Evolutionary conservation across 176 grass and related monocot species (phyloP), one percentile per base, ranked within the genome.

Genomic region (Ampelocalamus luodianensis): DNA sequence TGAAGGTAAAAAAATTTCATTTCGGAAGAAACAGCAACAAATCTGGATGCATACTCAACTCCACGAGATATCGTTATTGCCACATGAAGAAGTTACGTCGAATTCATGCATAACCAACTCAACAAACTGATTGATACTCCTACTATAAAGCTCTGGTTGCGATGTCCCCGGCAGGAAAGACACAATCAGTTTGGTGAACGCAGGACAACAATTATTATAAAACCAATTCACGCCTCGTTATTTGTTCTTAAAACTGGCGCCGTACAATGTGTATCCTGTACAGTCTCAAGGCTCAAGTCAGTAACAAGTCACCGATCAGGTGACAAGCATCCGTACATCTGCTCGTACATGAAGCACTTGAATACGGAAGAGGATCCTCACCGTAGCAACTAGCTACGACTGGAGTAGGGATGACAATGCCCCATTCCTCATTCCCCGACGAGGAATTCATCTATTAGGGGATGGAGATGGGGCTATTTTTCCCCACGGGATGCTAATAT

Each of bases 71-170:
- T 72, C 43, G 43, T 48, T 26, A 17, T 83, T 76, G 84, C 44
- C 32, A 15, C 56, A 39, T 48, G 9, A 80, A 11, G 54, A 86
- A 86, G 85, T 65, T 32, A 86, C 86, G 72, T 88, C 79, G 42
- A 10, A 45, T 59, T 88, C 73, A 83, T 83, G 86, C 80, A 83
- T 77, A 88, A 83, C 72, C 53, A 83, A 50, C 86, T 1, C 79
- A 83, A 88, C 79, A 63, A 82, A 88, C 58, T 56, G 36, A 87
- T 66, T 36, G 79, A 69, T 18, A 16, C 38, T 44, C 23, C 10
- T 10, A 4, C 0, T 7, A 24, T 42, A 67, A 83, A 50, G 51
- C 10, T 82, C 54, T 29, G 65, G 81, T 15, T 83, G 81, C 81
- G 0, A 50, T 50, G 82, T 75, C 82, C 2, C 59, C 43, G 59